Conservation (phyloP, 2,329 filamentous ascomycete species). For the Apiospora koreana region DNA sequence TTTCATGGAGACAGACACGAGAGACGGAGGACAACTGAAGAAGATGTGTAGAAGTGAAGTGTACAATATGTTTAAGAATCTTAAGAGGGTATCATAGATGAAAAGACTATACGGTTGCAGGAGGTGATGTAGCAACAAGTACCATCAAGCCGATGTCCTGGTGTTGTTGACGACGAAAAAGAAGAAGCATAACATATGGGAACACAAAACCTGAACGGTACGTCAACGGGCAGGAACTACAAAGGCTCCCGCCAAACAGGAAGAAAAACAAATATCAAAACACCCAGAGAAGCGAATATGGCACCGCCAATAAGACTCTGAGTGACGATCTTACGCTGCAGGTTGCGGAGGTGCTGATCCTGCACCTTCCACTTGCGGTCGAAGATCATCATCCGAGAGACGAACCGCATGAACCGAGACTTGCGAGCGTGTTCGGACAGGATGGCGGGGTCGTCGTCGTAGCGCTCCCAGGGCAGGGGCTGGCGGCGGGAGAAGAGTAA, state of each 20-base stretch:
- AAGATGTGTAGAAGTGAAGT: too few relatives aligned
- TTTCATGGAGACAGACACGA: neutral
- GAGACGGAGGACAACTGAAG: neutral
- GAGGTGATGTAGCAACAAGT: neutral
- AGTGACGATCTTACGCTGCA: constrained; percentile 46
- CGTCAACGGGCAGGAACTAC: neutral
- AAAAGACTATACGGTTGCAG: neutral
- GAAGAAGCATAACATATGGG: too few relatives aligned
- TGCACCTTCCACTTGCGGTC: constrained; percentile 47
- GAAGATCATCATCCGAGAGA: constrained; percentile 47
- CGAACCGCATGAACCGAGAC: constrained; percentile 27
- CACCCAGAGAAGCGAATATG: constrained; percentile 37
- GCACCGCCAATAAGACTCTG: constrained; percentile 42
- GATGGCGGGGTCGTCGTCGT: constrained; percentile 38
- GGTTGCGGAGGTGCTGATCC: constrained; percentile 40
- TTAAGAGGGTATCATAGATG: neutral
- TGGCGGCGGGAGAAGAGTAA: constrained; percentile 47
- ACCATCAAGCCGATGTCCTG: neutral
- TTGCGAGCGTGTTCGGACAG: constrained; percentile 27
- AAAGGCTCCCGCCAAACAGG: constrained; percentile 38
- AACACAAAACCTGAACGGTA: neutral
- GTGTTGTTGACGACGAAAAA: neutral
- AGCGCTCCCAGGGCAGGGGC: constrained; percentile 48
- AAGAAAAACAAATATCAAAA: constrained; percentile 43
- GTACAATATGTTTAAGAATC: neutral